Evolutionary conservation across 1,284 basidiomycete genomes (phyloP), one percentile per base, ranked within the genome.

Genomic region (Malassezia furfur): DNA sequence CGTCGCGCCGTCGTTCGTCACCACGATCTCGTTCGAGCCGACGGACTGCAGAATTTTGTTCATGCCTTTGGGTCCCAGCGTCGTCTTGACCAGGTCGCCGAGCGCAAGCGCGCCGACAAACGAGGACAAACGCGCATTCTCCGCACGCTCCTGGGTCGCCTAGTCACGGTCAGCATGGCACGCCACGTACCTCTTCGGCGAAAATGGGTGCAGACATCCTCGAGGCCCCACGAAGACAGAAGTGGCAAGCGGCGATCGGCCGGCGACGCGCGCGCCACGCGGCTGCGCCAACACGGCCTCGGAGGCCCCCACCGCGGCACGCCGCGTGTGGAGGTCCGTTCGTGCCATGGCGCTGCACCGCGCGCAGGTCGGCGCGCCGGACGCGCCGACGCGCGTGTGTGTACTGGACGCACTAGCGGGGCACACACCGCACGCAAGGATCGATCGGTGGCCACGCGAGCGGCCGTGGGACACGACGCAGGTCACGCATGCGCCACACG

Each of bases 1-100:
- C 43, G 94, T 98, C 2, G 94, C 94, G 15, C 94, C 94, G 76
- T 98, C 94, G 77, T 98, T 99, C 15, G 94, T 98, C 53, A 99
- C 91, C 57, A 85, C 93, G 66, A 99, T 88, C 39, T 91, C 88
- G 32, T 90, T 91, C 0, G 86, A 84, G 3, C 91, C 88, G 7
- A 79, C 85, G 2, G 91, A 96, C 79, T 96, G 90, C 40, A 91
- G 82, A 62, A 91, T 91, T 78, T 91, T 91, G 81, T 89, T 89
- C 88, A 91, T 90, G 44, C 69, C 90, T 78, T 98, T 99, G 37
- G 93, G 94, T 12, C 93, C 93, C 7, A 98, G 82, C 15, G 94
- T 98, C 5, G 90, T 93, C 79, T 96, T 98, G 75, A 98, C 91
- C 61, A 98, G 84, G 78, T 98, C 93, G 50, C 93, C 93, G 37